phyloP scores from a whole-genome alignment of 345 rosid genomes.

The Limnanthes douglasii region DNA sequence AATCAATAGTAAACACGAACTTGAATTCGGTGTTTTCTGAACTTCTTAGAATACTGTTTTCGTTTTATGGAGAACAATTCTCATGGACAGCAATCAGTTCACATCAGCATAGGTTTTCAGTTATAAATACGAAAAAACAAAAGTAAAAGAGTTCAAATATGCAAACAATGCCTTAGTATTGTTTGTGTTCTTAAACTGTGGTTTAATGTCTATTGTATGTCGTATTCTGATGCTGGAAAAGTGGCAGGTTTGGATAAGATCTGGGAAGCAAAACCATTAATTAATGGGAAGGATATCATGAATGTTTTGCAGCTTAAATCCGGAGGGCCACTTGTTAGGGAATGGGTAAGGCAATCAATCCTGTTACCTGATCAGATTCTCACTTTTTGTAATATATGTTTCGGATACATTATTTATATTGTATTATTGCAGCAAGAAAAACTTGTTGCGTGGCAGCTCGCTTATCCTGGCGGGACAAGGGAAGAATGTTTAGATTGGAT shows the following conservation, averaged over 20 bases:
- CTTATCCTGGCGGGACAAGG: conserved; percentile 44
- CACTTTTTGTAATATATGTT: not conserved
- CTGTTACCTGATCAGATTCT: not conserved
- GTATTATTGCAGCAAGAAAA: conserved; percentile 56
- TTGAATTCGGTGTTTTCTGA: no score
- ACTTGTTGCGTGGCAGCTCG: conserved; percentile 72
- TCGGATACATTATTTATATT: not conserved
- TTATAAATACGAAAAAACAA: no score
- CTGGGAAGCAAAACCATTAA: conserved; percentile 76
- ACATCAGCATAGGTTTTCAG: no score
- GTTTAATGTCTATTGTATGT: no score
- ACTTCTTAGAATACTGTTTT: no score
- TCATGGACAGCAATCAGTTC: no score
- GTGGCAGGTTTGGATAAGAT: conserved; percentile 68
- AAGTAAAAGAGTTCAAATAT: no score
- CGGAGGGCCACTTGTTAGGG: conserved; percentile 71
- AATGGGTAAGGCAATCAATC: conserved; percentile 46
- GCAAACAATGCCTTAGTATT: no score
- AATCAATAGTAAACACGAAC: no score
- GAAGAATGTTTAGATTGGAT: conserved; percentile 93
- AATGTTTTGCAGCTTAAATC: conserved; percentile 49
- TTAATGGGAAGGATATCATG: conserved; percentile 78
- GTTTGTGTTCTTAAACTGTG: no score
- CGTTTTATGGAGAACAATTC: no score
- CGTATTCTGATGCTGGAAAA: no score